Percentiles rank a stretch among this genome's conserved stretches.
phyloP scores from a whole-genome alignment of 2,329 filamentous ascomycete genomes.

The Trichoderma brevicompactum region DNA sequence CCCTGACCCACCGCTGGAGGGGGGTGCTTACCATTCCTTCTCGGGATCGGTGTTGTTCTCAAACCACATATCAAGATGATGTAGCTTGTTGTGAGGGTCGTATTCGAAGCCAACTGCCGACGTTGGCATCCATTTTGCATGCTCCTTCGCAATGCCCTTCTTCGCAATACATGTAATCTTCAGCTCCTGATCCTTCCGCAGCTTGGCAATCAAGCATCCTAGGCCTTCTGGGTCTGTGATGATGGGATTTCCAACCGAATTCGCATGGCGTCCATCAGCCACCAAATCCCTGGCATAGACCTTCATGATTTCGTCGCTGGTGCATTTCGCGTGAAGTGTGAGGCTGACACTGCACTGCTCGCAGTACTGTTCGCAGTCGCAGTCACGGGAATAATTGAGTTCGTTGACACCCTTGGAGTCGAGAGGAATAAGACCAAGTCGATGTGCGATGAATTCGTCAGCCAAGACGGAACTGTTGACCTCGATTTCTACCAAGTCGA shows the following conservation, averaged over 20 bases:
- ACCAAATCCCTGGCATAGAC: conserved; percentile 91
- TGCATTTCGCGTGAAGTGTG: conserved; percentile 83
- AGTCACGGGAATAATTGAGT: conserved; percentile 88
- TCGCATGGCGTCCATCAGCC: conserved; percentile 69
- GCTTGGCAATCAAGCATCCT: conserved; percentile 86
- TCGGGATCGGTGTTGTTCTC: conserved; percentile 73
- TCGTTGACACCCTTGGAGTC: conserved; percentile 81
- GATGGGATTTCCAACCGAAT: conserved; percentile 80
- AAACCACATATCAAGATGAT: conserved; percentile 93
- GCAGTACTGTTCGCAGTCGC: conserved; percentile 95
- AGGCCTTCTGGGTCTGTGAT: conserved; percentile 81
- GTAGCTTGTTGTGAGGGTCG: conserved; percentile 94
- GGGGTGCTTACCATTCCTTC: conserved; percentile 74
- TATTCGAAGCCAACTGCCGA: conserved; percentile 96
- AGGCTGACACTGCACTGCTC: conserved; percentile 88
- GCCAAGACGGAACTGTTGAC: conserved; percentile 93
- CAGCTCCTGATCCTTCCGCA: conserved; percentile 87
- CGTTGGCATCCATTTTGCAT: conserved; percentile 96
- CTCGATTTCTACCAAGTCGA: conserved; percentile 92
- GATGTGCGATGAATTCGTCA: conserved; percentile 94
- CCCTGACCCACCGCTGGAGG: neutral
- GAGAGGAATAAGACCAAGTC: conserved; percentile 87
- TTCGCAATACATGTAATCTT: conserved; percentile 91
- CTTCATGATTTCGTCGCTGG: conserved; percentile 84
- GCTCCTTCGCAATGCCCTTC: conserved; percentile 98